A percentile compares a stretch with the other conserved stretches of the same genome.
These are phyloP conservation scores for Phytophthora hibernalis DNA, from an alignment of 352 stramenopile species.

Conservation along the genomic window DNA sequence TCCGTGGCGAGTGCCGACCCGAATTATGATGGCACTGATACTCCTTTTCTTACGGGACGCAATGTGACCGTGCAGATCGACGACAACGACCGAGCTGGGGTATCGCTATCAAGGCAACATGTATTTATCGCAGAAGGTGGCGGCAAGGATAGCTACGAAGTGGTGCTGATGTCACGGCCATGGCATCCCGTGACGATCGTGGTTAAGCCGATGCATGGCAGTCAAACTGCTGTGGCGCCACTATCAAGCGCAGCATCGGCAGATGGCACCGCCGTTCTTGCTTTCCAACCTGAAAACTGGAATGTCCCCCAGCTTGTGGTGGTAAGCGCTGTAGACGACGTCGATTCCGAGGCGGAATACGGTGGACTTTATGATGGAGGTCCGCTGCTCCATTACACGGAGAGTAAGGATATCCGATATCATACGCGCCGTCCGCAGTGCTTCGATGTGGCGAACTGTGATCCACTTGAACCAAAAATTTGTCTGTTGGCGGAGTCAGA, in stretches of 20 bases:
- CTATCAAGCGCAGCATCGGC: neutral
- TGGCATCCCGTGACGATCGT: conserved; percentile 66
- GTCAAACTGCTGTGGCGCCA: conserved; percentile 45
- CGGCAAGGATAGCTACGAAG: conserved; percentile 57
- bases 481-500: conserved; percentile 39
- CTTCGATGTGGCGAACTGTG: conserved; percentile 65
- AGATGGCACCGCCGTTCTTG: conserved; percentile 26
- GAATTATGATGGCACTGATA: conserved; percentile 57
- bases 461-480: conserved; percentile 28
- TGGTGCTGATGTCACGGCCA: conserved; percentile 61
- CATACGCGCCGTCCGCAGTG: conserved; percentile 66
- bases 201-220: conserved; percentile 49
- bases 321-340: conserved; percentile 65
- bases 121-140: conserved; percentile 70
- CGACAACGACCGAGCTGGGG: conserved; percentile 67
- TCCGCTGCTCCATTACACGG: conserved; percentile 56
- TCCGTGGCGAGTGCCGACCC: conserved; percentile 50
- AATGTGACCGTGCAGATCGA: conserved; percentile 73
- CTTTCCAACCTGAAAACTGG: conserved; percentile 57
- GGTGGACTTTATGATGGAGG: conserved; percentile 68
- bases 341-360: conserved; percentile 64
- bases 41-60: conserved; percentile 67
- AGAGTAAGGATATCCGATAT: conserved; percentile 71
- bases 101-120: conserved; percentile 61
- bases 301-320: conserved; percentile 53